Evolutionary conservation across 345 rosid genomes (phyloP).

Genomic region (Ailanthus altissimus): DNA sequence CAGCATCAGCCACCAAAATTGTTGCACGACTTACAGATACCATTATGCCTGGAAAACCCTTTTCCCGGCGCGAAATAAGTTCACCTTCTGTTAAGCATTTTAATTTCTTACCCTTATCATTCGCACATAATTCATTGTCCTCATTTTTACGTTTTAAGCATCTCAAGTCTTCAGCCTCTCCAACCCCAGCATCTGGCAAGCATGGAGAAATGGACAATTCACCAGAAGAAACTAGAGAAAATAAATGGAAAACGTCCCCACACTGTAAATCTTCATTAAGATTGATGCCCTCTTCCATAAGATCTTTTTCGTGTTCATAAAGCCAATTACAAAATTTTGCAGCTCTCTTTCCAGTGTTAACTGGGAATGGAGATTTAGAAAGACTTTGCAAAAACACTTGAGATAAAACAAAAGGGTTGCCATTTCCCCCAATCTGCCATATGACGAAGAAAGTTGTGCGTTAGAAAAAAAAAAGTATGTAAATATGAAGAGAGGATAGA

Average conservation of each 20-base stretch:
- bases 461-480: too few relatives aligned
- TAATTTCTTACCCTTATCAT: slow-evolving; percentile 57
- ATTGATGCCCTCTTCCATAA: slow-evolving; percentile 51
- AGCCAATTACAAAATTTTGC: slow-evolving; percentile 77
- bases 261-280: slow-evolving; percentile 81
- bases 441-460: slow-evolving; percentile 20
- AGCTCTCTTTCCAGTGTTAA: slow-evolving; percentile 78
- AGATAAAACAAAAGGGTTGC: slow-evolving; percentile 77
- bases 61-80: slow-evolving; percentile 76
- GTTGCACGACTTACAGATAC: slow-evolving; percentile 53
- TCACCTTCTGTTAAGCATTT: slow-evolving; percentile 70
- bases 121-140: slow-evolving; percentile 49
- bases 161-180: slow-evolving; percentile 88
- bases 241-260: slow-evolving; percentile 79
- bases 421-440: slow-evolving; percentile 82
- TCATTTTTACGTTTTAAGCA: slow-evolving; percentile 69
- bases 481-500: not conserved
- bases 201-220: slow-evolving; percentile 64
- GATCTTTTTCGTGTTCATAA: slow-evolving; percentile 55
- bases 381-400: slow-evolving; percentile 72
- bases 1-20: slow-evolving; percentile 40
- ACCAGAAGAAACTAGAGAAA: slow-evolving; percentile 74
- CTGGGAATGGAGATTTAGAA: slow-evolving; percentile 77
- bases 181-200: slow-evolving; percentile 88
- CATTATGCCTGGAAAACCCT: slow-evolving; percentile 90